A percentile compares a stretch with the other conserved stretches of the same genome.
These are phyloP conservation scores for Coemansia sp. DNA, from an alignment of 192 early-diverging fungal species.

Conservation along the genomic window DNA sequence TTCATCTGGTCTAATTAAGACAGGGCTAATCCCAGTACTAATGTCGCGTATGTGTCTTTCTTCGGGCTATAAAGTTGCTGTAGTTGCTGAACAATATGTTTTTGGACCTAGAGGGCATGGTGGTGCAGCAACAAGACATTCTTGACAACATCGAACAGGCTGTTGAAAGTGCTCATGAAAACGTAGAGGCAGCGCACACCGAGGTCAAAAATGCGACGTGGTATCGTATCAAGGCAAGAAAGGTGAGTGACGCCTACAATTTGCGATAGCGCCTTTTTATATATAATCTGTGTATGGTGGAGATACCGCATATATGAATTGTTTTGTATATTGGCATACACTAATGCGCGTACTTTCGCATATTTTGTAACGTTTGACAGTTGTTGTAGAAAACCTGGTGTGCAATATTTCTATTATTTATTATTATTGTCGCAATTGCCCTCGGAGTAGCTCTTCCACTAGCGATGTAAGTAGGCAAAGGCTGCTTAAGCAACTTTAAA, in stretches of 20 bases:
- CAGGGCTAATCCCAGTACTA: not conserved
- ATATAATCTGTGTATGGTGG: not conserved
- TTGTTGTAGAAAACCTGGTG: conserved; percentile 51
- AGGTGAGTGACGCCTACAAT: conserved; percentile 15
- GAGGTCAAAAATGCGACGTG: conserved; percentile 37
- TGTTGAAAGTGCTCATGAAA: conserved; percentile 36
- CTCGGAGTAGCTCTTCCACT: conserved; percentile 35
- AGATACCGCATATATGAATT: not conserved
- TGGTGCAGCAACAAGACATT: conserved; percentile 48
- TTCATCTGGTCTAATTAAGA: not conserved
- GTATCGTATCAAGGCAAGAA: conserved; percentile 41
- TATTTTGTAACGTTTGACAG: not conserved
- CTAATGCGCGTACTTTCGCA: not conserved
- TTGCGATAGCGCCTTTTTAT: too few relatives aligned
- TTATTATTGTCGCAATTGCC: conserved; percentile 41
- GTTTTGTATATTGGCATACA: not conserved
- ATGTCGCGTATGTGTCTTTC: not conserved
- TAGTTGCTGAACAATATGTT: conserved; percentile 54
- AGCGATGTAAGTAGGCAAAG: conserved; percentile 41
- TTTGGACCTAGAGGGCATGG: conserved; percentile 36
- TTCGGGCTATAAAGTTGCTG: not conserved
- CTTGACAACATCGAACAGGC: conserved; percentile 52
- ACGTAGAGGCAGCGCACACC: conserved; percentile 19
- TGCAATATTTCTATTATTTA: conserved; percentile 25
- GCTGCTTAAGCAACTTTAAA: not conserved